Base-by-base conservation (phyloP, 768 basidiomycete genomes). In the Serendipita indica region DNA sequence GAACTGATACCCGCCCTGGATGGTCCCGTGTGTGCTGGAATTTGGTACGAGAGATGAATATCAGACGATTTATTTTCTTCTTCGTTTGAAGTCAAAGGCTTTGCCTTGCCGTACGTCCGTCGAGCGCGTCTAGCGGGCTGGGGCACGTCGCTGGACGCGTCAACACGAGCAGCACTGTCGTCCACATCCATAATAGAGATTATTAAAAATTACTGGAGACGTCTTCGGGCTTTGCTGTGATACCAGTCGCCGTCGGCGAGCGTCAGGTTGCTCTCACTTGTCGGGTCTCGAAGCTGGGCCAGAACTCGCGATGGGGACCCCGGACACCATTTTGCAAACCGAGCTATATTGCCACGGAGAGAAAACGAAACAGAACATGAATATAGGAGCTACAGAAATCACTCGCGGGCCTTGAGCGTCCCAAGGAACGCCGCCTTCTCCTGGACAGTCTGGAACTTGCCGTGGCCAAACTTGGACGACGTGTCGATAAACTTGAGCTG, bases 401-500 rank as follows among this genome's bases (percentile, higher is more conserved):
- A 87, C 72, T 80, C 81, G 69, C 79, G 80, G 71, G 78, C 79
- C 76, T 90, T 91, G 82, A 89, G 87, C 68, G 87, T 82, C 72
- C 89, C 89, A 72, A 91, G 67, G 83, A 97, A 97, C 70, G 89
- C 83, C 65, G 79, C 77, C 82, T 97, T 97, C 84, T 97, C 94
- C 75, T 89, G 88, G 76, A 79, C 78, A 52, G 91, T 92, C 79
- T 98, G 92, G 90, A 93, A 96, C 49, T 86, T 83, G 67, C 92
- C 92, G 69, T 96, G 93, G 66, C 93, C 91, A 74, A 91, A 92
- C 74, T 96, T 96, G 73, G 89, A 93, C 39, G 91, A 89, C 33
- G 94, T 97, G 69, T 94, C 92, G 80, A 98, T 94, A 77, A 93
- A 97, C 75, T 94, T 97, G 80, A 96, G 86, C 62, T 85, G 80